Evolutionary conservation across 495 filamentous ascomycete species (phyloP).

Genomic region (Echria macrotheca): DNA sequence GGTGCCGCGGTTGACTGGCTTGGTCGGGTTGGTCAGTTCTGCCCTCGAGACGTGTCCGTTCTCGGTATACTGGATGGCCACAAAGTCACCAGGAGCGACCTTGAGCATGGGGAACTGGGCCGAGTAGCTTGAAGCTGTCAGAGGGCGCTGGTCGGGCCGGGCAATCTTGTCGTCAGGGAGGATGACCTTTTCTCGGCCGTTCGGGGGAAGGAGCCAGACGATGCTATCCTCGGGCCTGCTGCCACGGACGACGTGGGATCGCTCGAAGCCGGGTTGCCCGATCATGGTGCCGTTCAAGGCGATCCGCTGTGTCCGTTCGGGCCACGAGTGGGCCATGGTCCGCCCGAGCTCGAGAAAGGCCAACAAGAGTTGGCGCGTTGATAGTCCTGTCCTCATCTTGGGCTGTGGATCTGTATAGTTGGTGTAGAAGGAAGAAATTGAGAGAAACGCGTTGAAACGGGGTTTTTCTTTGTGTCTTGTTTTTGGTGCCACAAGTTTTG

Average conservation of each 20-base stretch:
- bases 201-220: slow-evolving; percentile 51
- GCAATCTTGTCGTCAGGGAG: slow-evolving; percentile 35
- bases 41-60: slow-evolving; percentile 82
- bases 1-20: slow-evolving; percentile 65
- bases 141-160: slow-evolving; percentile 33
- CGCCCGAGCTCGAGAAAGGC: slow-evolving; percentile 32
- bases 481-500: no score
- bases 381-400: background rate
- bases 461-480: background rate
- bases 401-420: slow-evolving; percentile 1
- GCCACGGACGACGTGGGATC: slow-evolving; percentile 53
- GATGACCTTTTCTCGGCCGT: slow-evolving; percentile 22
- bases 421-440: background rate
- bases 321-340: slow-evolving; percentile 66
- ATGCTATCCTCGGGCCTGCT: slow-evolving; percentile 43
- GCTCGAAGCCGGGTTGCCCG: slow-evolving; percentile 61
- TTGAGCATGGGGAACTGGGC: slow-evolving; percentile 55
- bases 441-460: background rate
- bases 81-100: slow-evolving; percentile 59
- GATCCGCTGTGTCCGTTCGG: slow-evolving; percentile 66
- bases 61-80: slow-evolving; percentile 73
- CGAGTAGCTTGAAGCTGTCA: slow-evolving; percentile 45
- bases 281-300: slow-evolving; percentile 67
- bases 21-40: slow-evolving; percentile 43
- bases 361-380: slow-evolving; percentile 19